Percentiles rank a stretch among this genome's conserved stretches.
Evolutionary conservation across 495 filamentous ascomycete species (phyloP).

Genomic region (Lentithecium fluviatile): DNA sequence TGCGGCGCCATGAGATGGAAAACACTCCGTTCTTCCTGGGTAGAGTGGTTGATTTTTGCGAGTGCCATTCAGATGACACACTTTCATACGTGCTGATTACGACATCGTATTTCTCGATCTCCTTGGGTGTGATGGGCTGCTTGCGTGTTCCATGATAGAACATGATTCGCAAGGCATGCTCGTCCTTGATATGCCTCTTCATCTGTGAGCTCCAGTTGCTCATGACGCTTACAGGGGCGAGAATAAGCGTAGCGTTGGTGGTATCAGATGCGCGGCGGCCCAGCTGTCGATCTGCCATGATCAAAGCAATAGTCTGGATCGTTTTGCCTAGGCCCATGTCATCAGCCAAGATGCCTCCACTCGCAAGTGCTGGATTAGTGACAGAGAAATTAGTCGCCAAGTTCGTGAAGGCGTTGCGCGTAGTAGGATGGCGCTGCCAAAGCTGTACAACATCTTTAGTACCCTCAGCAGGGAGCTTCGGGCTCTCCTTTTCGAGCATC

Average conservation of each 20-base stretch:
- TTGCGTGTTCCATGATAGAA: slow-evolving; percentile 73
- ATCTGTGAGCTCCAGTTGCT: slow-evolving; percentile 86
- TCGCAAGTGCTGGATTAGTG: slow-evolving; percentile 59
- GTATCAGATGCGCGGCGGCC: slow-evolving; percentile 40
- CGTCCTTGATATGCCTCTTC: slow-evolving; percentile 63
- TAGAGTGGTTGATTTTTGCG: slow-evolving; percentile 23
- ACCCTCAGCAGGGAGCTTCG: slow-evolving; percentile 59
- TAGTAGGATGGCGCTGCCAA: slow-evolving; percentile 61
- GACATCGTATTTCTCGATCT: slow-evolving; percentile 64
- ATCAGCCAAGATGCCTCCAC: slow-evolving; percentile 84
- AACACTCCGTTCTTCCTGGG: slow-evolving; percentile 50
- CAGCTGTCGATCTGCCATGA: slow-evolving; percentile 57
- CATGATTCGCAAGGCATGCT: slow-evolving; percentile 62
- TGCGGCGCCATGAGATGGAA: slow-evolving; percentile 71
- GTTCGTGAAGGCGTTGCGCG: slow-evolving; percentile 61
- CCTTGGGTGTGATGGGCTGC: slow-evolving; percentile 50
- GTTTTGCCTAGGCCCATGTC: slow-evolving; percentile 97
- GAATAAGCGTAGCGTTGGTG: slow-evolving; percentile 65
- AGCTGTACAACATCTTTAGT: slow-evolving; percentile 71
- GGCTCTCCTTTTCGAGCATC: slow-evolving; percentile 75
- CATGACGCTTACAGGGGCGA: slow-evolving; percentile 85
- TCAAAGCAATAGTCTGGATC: slow-evolving; percentile 78
- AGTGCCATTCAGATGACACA: slow-evolving; percentile 35
- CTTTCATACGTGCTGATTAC: slow-evolving; percentile 81
- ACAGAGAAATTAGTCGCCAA: slow-evolving; percentile 74